These are phyloP conservation scores for Podospora sp. DNA, from an alignment of 495 filamentous ascomycete species.

Conservation along the genomic window DNA sequence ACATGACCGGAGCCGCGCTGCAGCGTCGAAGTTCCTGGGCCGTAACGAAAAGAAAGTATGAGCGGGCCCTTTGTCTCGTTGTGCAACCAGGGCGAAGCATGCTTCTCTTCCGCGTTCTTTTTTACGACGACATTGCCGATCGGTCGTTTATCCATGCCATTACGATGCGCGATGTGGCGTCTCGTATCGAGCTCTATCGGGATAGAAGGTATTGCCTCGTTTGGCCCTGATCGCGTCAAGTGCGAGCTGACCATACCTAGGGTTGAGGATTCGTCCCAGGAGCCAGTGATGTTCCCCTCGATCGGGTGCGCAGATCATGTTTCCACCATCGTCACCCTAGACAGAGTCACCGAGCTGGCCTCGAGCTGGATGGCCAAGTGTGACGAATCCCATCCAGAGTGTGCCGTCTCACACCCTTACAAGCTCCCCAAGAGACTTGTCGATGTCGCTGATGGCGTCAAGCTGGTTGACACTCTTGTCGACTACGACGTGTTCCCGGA, in stretches of 20 bases:
- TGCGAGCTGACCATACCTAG: background rate
- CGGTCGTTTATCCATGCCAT: constrained; percentile 15
- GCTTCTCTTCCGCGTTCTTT: constrained; percentile 11
- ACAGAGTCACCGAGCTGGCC: constrained; percentile 14
- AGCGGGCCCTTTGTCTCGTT: constrained; percentile 6
- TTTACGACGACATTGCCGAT: constrained; percentile 17
- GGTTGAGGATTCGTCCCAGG: background rate
- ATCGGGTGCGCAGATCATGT: constrained; percentile 19
- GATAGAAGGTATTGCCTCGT: background rate
- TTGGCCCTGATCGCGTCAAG: background rate
- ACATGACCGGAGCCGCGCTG: background rate
- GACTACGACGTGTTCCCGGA: background rate
- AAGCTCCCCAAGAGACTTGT: constrained; percentile 17
- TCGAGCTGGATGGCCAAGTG: constrained; percentile 16
- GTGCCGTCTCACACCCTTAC: background rate
- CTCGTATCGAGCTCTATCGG: constrained; percentile 23
- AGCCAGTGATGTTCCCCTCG: background rate
- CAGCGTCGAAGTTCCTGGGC: background rate
- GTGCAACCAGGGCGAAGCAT: constrained; percentile 19
- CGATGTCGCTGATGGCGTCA: constrained; percentile 22
- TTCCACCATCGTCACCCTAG: constrained; percentile 13
- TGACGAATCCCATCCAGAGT: constrained; percentile 13
- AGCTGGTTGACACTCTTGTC: constrained; percentile 22
- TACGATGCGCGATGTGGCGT: constrained; percentile 16
- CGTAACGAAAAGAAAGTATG: background rate